phyloP scores from a whole-genome alignment of 108 stramenopile genomes.

The Nitzschia sp. region DNA sequence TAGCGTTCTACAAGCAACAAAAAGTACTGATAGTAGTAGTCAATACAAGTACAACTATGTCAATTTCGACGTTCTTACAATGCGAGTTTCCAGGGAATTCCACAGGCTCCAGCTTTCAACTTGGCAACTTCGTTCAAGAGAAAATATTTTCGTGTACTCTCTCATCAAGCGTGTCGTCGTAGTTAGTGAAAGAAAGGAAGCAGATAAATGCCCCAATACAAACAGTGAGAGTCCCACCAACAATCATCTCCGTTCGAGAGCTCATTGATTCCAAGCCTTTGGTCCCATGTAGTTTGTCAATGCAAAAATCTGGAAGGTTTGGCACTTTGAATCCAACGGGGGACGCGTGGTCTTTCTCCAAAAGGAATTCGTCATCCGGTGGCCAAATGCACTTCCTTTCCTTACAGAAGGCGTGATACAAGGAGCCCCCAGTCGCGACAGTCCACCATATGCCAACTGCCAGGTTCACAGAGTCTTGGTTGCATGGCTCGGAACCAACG shows the following conservation, averaged over 20 bases:
- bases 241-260: conserved; percentile 26
- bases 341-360: conserved; percentile 56
- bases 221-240: conserved; percentile 36
- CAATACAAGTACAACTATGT: too few relatives aligned
- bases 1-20: too few relatives aligned
- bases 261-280: conserved; percentile 32
- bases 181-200: conserved; percentile 33
- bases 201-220: conserved; percentile 37
- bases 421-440: conserved; percentile 47
- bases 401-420: conserved; percentile 37
- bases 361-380: conserved; percentile 53
- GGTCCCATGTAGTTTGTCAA: conserved; percentile 49
- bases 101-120: too few relatives aligned
- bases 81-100: too few relatives aligned
- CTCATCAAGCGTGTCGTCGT: conserved; percentile 11
- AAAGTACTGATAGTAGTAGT: too few relatives aligned
- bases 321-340: conserved; percentile 62
- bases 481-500: conserved; percentile 53
- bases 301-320: conserved; percentile 59
- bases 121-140: too few relatives aligned
- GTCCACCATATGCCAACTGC: conserved; percentile 59
- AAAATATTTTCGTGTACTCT: too few relatives aligned
- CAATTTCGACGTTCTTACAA: too few relatives aligned
- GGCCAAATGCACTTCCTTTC: conserved; percentile 24
- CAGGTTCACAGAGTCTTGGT: conserved; percentile 58